These are phyloP conservation scores for Rhizopus sp. DNA, from an alignment of 371 early-diverging fungal species.

Conservation along the genomic window DNA sequence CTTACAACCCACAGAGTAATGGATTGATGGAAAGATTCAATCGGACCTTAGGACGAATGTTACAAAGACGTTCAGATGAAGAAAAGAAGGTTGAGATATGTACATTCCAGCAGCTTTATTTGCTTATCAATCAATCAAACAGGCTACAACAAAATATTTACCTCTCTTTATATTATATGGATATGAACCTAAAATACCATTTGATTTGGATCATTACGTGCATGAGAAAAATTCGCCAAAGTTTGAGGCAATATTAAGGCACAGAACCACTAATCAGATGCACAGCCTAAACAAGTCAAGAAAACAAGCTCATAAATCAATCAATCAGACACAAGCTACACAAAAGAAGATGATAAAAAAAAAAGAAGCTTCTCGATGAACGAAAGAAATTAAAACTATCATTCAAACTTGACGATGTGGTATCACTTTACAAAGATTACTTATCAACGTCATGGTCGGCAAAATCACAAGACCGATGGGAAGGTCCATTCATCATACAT, in stretches of 20 bases:
- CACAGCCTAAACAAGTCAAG: too few species aligned
- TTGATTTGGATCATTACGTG: neutral
- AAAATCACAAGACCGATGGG: slow-evolving; percentile 1
- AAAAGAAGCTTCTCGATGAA: too few species aligned
- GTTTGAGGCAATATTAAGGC: too few species aligned
- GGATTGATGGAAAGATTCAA: neutral
- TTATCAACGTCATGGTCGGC: slow-evolving; percentile 4
- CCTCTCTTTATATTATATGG: slow-evolving; percentile 6
- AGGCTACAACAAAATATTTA: slow-evolving; percentile 6
- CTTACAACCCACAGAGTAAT: slow-evolving; percentile 1
- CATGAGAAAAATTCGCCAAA: neutral
- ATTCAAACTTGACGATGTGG: slow-evolving; percentile 1
- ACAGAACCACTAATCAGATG: too few species aligned
- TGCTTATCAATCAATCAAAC: neutral
- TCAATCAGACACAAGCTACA: too few species aligned
- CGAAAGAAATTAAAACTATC: neutral
- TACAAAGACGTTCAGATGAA: neutral
- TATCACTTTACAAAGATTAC: neutral
- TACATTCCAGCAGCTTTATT: slow-evolving; percentile 2
- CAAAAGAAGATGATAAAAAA: too few species aligned
- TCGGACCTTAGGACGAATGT: neutral
- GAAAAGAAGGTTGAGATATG: slow-evolving; percentile 1
- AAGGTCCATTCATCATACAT: neutral
- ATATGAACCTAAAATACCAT: neutral
- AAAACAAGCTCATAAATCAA: too few species aligned